Evolutionary conservation across 2,329 filamentous ascomycete genomes (phyloP).

Genomic region (Trichoderma asperellum): DNA sequence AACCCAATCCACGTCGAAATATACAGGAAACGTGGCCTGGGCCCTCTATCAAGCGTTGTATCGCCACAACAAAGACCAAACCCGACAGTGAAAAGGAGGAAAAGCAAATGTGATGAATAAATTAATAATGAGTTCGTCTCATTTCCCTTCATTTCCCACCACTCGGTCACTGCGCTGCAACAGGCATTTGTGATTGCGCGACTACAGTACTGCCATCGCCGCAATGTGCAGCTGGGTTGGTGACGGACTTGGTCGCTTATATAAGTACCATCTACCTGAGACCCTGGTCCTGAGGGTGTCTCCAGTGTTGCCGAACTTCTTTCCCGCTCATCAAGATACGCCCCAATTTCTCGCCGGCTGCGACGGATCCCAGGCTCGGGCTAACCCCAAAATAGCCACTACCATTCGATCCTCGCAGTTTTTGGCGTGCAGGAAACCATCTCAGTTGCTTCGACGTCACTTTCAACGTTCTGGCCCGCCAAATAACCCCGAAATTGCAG

Average conservation of each 20-base stretch:
- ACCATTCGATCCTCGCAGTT: conserved; percentile 24
- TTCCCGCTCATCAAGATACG: conserved; percentile 19
- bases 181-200: neutral
- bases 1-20: neutral
- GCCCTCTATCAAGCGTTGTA: neutral
- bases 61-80: neutral
- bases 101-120: neutral
- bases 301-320: conserved; percentile 22
- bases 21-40: neutral
- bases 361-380: conserved; percentile 24
- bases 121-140: neutral
- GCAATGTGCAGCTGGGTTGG: conserved; percentile 17
- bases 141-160: neutral
- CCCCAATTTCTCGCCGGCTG: conserved; percentile 21
- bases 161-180: conserved; percentile 1
- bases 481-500: conserved; percentile 28
- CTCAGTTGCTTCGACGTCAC: conserved; percentile 26
- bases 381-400: conserved; percentile 23
- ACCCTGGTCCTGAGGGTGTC: conserved; percentile 16
- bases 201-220: neutral
- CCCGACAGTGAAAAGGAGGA: neutral
- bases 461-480: conserved; percentile 9
- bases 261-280: conserved; percentile 10
- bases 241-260: neutral
- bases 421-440: conserved; percentile 25